These are phyloP conservation scores for Aphanomyces stellatus DNA, from an alignment of 352 stramenopile species.

Conservation along the genomic window DNA sequence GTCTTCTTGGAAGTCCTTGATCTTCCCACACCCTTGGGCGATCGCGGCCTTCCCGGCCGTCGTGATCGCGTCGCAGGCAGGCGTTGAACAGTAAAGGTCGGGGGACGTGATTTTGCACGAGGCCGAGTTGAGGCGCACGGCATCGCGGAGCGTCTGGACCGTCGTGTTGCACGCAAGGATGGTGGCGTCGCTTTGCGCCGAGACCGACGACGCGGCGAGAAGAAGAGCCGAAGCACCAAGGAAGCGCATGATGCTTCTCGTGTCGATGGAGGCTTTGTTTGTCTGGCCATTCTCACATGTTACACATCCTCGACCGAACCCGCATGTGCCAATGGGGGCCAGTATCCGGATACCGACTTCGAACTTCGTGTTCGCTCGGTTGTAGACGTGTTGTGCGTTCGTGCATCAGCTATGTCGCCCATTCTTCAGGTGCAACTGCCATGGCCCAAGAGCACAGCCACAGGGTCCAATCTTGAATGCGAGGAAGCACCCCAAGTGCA, in stretches of 20 bases:
- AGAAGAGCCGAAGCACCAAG: not conserved
- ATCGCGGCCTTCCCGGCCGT: not conserved
- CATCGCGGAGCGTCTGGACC: not conserved
- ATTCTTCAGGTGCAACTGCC: no score
- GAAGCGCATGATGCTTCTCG: not conserved
- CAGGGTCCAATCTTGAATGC: no score
- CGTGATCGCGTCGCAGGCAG: not conserved
- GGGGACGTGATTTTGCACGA: not conserved
- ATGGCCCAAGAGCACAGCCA: no score
- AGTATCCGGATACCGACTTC: no score
- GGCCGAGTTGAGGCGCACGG: not conserved
- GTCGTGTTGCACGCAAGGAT: not conserved
- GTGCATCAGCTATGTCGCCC: no score
- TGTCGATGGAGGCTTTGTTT: not conserved
- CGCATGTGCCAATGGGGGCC: no score
- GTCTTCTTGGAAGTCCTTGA: not conserved
- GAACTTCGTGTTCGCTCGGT: conserved; percentile 9
- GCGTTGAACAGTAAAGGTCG: not conserved
- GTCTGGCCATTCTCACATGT: no score
- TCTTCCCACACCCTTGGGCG: not conserved
- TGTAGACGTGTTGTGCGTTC: no score
- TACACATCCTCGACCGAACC: no score
- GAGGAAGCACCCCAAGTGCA: no score
- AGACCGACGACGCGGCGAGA: not conserved
- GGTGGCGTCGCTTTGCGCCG: no score